Conservation (phyloP, 1,284 basidiomycete genomes). For the Trametes versicolor region DNA sequence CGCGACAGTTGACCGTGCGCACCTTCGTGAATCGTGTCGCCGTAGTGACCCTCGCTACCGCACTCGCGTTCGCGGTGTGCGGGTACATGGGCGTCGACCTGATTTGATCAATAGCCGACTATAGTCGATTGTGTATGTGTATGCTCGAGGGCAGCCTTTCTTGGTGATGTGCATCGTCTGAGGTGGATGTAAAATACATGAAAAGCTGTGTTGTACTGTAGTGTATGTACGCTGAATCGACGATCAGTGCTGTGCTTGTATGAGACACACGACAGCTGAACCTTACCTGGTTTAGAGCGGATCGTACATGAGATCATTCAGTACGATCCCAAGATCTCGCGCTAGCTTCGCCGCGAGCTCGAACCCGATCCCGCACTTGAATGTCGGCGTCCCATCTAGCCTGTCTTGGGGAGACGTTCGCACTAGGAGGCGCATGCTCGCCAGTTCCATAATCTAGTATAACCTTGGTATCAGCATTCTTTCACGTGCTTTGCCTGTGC, state of each 20-base stretch:
- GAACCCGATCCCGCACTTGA: constrained; percentile 81
- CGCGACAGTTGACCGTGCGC: constrained; percentile 36
- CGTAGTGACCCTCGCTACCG: constrained; percentile 38
- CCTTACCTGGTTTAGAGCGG: constrained; percentile 18
- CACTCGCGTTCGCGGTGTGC: constrained; percentile 38
- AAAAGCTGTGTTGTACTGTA: not conserved
- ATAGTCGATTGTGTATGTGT: too few relatives aligned
- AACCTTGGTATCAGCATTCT: not conserved
- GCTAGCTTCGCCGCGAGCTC: constrained; percentile 70
- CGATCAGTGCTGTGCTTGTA: not conserved
- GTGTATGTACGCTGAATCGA: not conserved
- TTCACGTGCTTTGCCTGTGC: not conserved
- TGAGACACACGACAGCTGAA: not conserved
- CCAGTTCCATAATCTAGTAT: constrained; percentile 76
- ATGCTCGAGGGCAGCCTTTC: not conserved
- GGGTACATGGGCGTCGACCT: constrained; percentile 39
- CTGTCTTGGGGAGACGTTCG: constrained; percentile 74
- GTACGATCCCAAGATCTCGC: constrained; percentile 66
- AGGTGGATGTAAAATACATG: not conserved
- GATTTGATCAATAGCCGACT: constrained; percentile 26
- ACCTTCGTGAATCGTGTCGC: constrained; percentile 38
- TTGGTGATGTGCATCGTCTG: not conserved
- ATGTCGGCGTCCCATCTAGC: constrained; percentile 73
- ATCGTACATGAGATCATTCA: constrained; percentile 84
- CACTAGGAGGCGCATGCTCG: constrained; percentile 72